Base-by-base conservation (phyloP, 306 rosid genomes). In the Ceratonia siliqua region DNA sequence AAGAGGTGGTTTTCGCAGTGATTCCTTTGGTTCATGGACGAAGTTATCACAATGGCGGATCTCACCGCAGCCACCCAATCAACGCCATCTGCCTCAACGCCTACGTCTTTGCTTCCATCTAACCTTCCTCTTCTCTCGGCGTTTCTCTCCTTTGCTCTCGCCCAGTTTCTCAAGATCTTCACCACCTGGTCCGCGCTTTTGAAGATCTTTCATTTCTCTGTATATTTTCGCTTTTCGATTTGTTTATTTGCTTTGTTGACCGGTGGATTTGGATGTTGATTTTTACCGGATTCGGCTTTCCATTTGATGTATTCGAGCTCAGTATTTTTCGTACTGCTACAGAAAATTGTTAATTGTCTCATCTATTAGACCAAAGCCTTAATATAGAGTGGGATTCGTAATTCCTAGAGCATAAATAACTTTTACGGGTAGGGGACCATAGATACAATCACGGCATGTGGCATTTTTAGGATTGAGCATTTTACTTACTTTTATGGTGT, bases 101-200 rank as follows among this genome's bases (percentile, higher is more conserved):
- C 70, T 36, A 7, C 72, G 1, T 71, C 76, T 0, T 9, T 58
- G 4, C 76, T 87, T 27, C 88, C 93, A 11, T 78, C 73, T 14
- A 92, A 90, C 73, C 78, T 78, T 13, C 91, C 95, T 66, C 90
- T 94, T 17, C 2, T 85, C 75, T 73, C 95, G 13, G 89, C 95
- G 0, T 62, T 94, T 71, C 89, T 94, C 65, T 80, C 98, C 32
- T 85, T 85, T 69, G 88, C 96, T 39, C 72, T 88, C 56, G 96
- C 99, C 3, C 97, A 92, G 82, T 94, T 94, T 65, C 95, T 94
- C 79, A 92, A 94, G 91, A 83, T 94, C 93, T 94, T 94, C 86
- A 91, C 97, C 36, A 79, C 97, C 85, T 92, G 96, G 96, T 94
- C 64, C 82, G 81, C 81, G 5, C 56, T 49, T 6, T 22, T 5